A percentile compares a stretch with the other conserved stretches of the same genome.
Conservation (phyloP, 2,329 filamentous ascomycete genomes). For the Apiospora sp. region DNA sequence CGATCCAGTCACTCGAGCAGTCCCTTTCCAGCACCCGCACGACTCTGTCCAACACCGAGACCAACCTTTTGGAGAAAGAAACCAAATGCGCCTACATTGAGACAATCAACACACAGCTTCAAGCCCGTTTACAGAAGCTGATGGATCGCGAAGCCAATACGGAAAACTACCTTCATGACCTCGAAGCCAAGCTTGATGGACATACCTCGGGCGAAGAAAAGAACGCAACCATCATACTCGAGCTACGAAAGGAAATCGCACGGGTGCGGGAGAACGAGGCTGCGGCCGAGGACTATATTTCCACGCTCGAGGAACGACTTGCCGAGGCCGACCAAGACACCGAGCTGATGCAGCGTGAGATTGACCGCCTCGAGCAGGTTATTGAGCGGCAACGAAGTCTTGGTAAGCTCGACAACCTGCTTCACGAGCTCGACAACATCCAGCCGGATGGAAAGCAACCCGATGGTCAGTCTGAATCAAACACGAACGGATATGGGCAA, state of each 20-base stretch:
- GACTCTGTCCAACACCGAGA: slow-evolving; percentile 85
- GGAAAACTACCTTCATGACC: slow-evolving; percentile 89
- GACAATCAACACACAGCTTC: slow-evolving; percentile 89
- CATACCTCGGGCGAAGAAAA: slow-evolving; percentile 93
- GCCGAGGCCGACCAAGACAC: slow-evolving; percentile 96
- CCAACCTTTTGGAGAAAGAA: slow-evolving; percentile 87
- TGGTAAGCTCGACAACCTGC: slow-evolving; percentile 90
- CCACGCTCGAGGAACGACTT: slow-evolving; percentile 91
- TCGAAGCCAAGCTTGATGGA: slow-evolving; percentile 89
- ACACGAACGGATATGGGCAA: slow-evolving; percentile 51
- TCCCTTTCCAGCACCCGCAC: slow-evolving; percentile 89
- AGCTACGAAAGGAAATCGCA: slow-evolving; percentile 90
- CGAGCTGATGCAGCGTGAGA: slow-evolving; percentile 95
- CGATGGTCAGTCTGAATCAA: slow-evolving; percentile 44
- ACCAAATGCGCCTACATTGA: slow-evolving; percentile 93
- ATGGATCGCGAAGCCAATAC: slow-evolving; percentile 91
- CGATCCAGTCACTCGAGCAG: slow-evolving; percentile 90
- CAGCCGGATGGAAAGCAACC: slow-evolving; percentile 63
- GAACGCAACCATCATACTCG: slow-evolving; percentile 82
- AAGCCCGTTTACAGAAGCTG: slow-evolving; percentile 89
- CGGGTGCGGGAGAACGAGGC: slow-evolving; percentile 90
- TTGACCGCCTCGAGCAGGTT: slow-evolving; percentile 92
- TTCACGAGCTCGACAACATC: slow-evolving; percentile 87
- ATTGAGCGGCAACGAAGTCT: slow-evolving; percentile 94
- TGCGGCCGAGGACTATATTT: slow-evolving; percentile 94